Base-by-base conservation (phyloP, 2,329 filamentous ascomycete species). In the Paecilomyces sp. region DNA sequence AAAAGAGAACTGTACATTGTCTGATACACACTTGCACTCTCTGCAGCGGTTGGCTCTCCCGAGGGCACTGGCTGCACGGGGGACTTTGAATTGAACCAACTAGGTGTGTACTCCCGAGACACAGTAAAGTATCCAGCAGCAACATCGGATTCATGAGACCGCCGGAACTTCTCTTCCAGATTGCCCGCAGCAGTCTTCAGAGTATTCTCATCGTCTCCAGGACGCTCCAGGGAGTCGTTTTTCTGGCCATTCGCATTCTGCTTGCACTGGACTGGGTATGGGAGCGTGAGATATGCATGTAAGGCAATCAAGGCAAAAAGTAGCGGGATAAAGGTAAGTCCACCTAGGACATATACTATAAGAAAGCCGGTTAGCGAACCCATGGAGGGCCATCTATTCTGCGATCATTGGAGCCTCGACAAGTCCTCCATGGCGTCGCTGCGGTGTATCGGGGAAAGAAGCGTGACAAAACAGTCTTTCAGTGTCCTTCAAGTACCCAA, bases 1-100 rank as follows among this genome's bases (percentile, higher is more conserved):
- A 99, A 97, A 62, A 99, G 88, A 73, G 90, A 96, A 71, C 92
- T 83, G 77, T 99, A 99, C 91, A 99, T 97, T 73, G 89, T 89
- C 82, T 97, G 94, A 75, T 97, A 97, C 41, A 99, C 93, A 73
- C 93, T 97, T 59, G 90, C 92, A 70, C 91, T 96, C 59, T 92
- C 89, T 51, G 89, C 81, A 34, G 88, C 85, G 53, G 94, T 86
- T 15, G 89, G 88, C 59, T 89, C 87, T 18, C 91, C 91, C 12
- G 90, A 85, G 5, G 92, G 91, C 0, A 90, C 93, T 33, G 87
- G 85, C 61, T 91, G 85, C 77, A 96, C 92, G 60, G 93, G 92
- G 5, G 92, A 92, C 76, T 93, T 96, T 61, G 91, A 91, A 79
- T 95, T 95, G 74, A 96, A 88, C 51, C 92, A 92, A 71, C 92